A percentile compares a stretch with the other conserved stretches of the same genome.
These are phyloP conservation scores for Ophiocordyceps unilateralis DNA, from an alignment of 2,329 filamentous ascomycete genomes.

Conservation along the genomic window DNA sequence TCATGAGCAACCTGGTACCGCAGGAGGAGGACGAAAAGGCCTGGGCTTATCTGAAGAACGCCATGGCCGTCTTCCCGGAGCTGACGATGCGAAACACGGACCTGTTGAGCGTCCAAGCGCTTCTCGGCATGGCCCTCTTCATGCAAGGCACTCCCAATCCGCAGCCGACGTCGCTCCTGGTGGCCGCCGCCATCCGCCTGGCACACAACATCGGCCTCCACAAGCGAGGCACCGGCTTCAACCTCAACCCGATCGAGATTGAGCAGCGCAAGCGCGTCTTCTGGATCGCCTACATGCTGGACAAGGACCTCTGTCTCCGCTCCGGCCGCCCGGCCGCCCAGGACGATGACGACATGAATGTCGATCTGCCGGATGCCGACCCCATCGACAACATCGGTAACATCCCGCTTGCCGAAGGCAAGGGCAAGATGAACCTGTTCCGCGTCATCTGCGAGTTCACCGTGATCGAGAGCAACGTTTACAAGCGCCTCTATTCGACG, in stretches of 20 bases:
- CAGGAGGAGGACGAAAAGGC: constrained; percentile 87
- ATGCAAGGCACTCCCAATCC: constrained; percentile 93
- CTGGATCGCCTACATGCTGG: constrained; percentile 49
- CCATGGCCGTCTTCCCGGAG: constrained; percentile 82
- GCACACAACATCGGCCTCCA: constrained; percentile 92
- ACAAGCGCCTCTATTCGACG: constrained; percentile 82
- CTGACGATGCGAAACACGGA: constrained; percentile 93
- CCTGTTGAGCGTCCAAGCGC: constrained; percentile 80
- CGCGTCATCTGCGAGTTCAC: constrained; percentile 82
- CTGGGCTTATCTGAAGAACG: constrained; percentile 93
- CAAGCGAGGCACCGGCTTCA: constrained; percentile 83
- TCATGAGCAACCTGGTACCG: constrained; percentile 87
- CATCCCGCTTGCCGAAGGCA: constrained; percentile 75
- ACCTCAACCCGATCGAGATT: constrained; percentile 81
- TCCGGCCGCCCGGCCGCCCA: constrained; percentile 43
- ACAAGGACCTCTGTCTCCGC: constrained; percentile 44
- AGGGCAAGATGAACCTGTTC: constrained; percentile 89
- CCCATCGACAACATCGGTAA: constrained; percentile 88
- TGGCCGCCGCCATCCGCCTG: constrained; percentile 77
- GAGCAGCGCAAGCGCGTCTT: constrained; percentile 63
- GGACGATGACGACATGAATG: constrained; percentile 69
- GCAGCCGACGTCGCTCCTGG: constrained; percentile 79
- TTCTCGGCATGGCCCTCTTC: constrained; percentile 87
- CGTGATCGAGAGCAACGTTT: constrained; percentile 83
- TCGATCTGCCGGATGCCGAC: constrained; percentile 81